Conservation (phyloP, 768 basidiomycete species). For the Pulveroboletus frians region DNA sequence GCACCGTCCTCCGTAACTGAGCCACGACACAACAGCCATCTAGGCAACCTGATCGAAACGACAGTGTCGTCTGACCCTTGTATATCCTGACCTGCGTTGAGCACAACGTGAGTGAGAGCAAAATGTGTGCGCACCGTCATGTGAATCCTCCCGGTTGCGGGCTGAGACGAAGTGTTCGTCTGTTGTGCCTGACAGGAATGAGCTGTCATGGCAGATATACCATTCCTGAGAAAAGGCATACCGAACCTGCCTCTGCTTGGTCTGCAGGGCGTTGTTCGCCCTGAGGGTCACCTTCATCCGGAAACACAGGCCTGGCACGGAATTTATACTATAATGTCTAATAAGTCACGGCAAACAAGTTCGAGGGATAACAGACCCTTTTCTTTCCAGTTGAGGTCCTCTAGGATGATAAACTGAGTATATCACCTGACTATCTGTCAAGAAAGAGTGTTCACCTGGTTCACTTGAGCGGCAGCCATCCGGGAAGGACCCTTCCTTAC, state of each 20-base stretch:
- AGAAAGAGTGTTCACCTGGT: neutral
- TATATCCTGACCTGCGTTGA: neutral
- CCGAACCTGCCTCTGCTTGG: neutral
- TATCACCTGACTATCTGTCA: too few species aligned
- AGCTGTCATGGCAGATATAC: neutral
- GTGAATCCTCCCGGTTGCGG: neutral
- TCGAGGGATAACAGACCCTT: neutral
- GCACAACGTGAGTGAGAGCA: neutral
- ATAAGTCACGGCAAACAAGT: neutral
- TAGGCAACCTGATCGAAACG: neutral
- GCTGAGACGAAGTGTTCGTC: neutral
- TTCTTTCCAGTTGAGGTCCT: neutral
- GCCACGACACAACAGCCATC: neutral
- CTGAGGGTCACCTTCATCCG: neutral
- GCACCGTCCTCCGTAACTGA: neutral
- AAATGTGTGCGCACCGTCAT: neutral
- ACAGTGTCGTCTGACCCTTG: too few species aligned
- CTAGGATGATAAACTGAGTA: neutral
- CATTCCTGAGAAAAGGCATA: neutral
- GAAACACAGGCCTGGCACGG: too few species aligned
- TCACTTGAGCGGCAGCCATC: neutral
- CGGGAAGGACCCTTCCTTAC: neutral
- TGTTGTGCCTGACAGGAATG: neutral
- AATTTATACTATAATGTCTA: neutral
- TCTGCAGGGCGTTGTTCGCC: neutral